A percentile compares a stretch with the other conserved stretches of the same genome.
Conservation (phyloP, 1,284 basidiomycete species). For the Uromyces viciae-fabae region DNA sequence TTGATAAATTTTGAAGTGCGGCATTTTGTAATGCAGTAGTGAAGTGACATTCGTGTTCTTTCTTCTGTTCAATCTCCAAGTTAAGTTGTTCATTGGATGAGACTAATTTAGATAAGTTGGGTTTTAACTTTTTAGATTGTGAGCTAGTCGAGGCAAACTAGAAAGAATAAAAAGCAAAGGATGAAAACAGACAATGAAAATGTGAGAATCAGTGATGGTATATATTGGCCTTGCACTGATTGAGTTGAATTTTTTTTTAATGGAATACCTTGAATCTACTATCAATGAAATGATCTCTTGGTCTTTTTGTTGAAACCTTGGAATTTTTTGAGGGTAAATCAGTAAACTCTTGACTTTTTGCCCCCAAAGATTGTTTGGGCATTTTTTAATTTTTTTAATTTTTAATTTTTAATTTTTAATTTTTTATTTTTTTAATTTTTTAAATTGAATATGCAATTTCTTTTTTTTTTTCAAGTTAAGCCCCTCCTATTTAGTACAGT, state of each 20-base stretch:
- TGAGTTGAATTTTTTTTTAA: background rate
- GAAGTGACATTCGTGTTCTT: slow-evolving; percentile 44
- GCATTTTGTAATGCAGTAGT: slow-evolving; percentile 36
- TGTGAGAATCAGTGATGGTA: background rate
- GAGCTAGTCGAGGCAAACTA: slow-evolving; percentile 41
- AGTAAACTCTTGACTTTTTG: slow-evolving; percentile 16
- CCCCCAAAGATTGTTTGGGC: slow-evolving; percentile 3
- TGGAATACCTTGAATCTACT: slow-evolving; percentile 28
- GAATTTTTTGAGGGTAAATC: background rate
- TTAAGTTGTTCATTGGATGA: slow-evolving; percentile 1
- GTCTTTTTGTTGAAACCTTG: slow-evolving; percentile 12
- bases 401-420: no score
- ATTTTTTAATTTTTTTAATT: no score
- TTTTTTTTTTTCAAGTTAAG: no score
- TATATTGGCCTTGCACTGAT: background rate
- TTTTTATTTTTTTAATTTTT: no score
- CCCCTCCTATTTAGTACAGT: no score
- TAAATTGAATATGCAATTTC: no score
- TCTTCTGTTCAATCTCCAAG: slow-evolving; percentile 31
- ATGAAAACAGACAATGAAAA: background rate
- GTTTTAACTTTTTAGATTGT: slow-evolving; percentile 44
- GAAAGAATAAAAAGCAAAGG: background rate
- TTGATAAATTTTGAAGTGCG: slow-evolving; percentile 38
- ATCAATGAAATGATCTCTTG: slow-evolving; percentile 29
- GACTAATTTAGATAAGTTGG: slow-evolving; percentile 27